phyloP scores from a whole-genome alignment of 2,329 filamentous ascomycete genomes.

The Zymoseptoria brevis region DNA sequence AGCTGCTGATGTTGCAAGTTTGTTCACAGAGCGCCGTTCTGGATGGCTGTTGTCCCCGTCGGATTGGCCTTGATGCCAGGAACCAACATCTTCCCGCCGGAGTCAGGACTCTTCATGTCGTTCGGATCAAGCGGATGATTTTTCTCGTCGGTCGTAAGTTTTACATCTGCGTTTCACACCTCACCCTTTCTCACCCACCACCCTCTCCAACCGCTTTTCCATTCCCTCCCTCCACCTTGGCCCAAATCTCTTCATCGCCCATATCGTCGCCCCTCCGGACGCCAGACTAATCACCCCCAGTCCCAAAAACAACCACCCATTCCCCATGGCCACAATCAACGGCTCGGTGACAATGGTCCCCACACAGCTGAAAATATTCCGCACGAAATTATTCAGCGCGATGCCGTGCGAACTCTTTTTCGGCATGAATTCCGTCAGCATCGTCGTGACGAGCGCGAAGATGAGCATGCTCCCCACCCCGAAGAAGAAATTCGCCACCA shows the following conservation, averaged over 20 bases:
- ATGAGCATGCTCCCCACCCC: conserved; percentile 72
- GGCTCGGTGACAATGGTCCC: conserved; percentile 63
- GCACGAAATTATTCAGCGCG: conserved; percentile 71
- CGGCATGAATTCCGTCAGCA: conserved; percentile 80
- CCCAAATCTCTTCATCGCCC: conserved; percentile 29
- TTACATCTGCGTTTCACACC: too few species aligned
- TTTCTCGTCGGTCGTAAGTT: not conserved
- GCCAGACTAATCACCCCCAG: conserved; percentile 24
- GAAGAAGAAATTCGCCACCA: conserved; percentile 45
- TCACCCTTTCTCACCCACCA: conserved; percentile 16
- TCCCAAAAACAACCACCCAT: conserved; percentile 68
- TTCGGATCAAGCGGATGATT: not conserved
- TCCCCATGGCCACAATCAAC: conserved; percentile 61
- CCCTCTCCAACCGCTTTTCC: conserved; percentile 24
- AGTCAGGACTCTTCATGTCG: not conserved
- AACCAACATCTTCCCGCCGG: not conserved
- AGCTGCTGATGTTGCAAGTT: too few species aligned
- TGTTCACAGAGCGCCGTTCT: not conserved
- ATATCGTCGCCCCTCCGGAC: conserved; percentile 23
- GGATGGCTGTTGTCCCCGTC: not conserved
- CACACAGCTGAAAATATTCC: conserved; percentile 69
- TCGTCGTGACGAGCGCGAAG: conserved; percentile 64
- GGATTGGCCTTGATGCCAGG: not conserved
- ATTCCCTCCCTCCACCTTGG: conserved; percentile 26
- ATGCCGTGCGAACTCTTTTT: conserved; percentile 61